Evolutionary conservation across 495 filamentous ascomycete genomes (phyloP).

Genomic region (Pyronema omphalodes): DNA sequence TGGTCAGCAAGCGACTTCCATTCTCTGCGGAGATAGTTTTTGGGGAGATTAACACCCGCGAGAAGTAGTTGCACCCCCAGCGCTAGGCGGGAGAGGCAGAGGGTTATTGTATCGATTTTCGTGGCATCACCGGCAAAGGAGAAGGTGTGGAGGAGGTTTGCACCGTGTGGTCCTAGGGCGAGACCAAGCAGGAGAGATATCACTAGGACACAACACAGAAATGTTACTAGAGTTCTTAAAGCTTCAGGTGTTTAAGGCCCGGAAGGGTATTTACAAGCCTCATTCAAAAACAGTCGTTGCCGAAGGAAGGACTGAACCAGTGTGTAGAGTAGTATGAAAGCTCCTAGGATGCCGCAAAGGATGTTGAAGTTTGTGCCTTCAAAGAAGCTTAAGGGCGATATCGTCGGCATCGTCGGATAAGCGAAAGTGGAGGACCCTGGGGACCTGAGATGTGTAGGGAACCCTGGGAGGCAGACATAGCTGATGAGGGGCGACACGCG

Average conservation of each 20-base stretch:
- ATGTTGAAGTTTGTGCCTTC: slow-evolving; percentile 9
- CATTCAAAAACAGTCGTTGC: slow-evolving; percentile 78
- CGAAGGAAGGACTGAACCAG: slow-evolving; percentile 79
- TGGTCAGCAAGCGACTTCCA: slow-evolving; percentile 61
- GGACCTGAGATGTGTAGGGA: too few species aligned
- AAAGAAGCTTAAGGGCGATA: background rate
- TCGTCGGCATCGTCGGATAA: too few species aligned
- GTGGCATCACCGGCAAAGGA: slow-evolving; percentile 51
- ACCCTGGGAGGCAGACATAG: too few species aligned
- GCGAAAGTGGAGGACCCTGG: too few species aligned
- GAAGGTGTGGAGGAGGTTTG: slow-evolving; percentile 57
- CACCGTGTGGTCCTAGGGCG: slow-evolving; percentile 55
- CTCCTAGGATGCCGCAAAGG: slow-evolving; percentile 61
- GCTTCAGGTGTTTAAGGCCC: background rate
- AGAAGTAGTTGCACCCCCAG: slow-evolving; percentile 82
- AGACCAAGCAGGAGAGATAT: slow-evolving; percentile 32
- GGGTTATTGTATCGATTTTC: slow-evolving; percentile 43
- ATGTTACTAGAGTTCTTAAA: background rate
- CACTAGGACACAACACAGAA: background rate
- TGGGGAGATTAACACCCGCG: slow-evolving; percentile 80
- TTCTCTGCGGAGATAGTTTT: slow-evolving; percentile 61
- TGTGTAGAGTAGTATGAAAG: slow-evolving; percentile 75
- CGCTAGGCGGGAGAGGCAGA: slow-evolving; percentile 74
- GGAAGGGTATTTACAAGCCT: slow-evolving; percentile 46
- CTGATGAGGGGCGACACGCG: too few species aligned